These are phyloP conservation scores for Tulasnella sp. DNA, from an alignment of 768 basidiomycete genomes.

Conservation along the genomic window DNA sequence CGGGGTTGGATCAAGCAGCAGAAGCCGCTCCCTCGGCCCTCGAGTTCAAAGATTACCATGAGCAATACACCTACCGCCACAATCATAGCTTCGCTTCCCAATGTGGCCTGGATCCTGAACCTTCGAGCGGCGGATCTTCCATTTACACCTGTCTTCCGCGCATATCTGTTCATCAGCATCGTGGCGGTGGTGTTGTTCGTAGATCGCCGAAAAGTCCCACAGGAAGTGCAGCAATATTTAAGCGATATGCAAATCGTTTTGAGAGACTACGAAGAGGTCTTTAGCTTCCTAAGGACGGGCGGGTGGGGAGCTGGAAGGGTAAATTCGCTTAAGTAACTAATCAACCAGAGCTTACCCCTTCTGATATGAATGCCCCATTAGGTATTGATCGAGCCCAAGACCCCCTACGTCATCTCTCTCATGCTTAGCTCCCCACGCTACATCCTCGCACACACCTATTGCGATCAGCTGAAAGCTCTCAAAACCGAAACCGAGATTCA, in stretches of 20 bases:
- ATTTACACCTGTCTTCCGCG: conserved; percentile 86
- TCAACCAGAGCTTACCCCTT: not conserved
- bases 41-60: conserved; percentile 17
- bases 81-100: conserved; percentile 63
- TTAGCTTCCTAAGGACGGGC: conserved; percentile 69
- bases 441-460: conserved; percentile 62
- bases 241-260: conserved; percentile 53
- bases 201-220: conserved; percentile 60
- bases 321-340: conserved; percentile 28
- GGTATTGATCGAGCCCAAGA: conserved; percentile 68
- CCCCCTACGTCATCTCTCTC: conserved; percentile 77
- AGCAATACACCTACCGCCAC: conserved; percentile 34
- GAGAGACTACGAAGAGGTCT: conserved; percentile 70
- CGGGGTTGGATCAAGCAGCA: conserved; percentile 66
- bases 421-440: conserved; percentile 83
- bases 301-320: conserved; percentile 65
- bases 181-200: conserved; percentile 64
- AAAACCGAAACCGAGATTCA: conserved; percentile 87
- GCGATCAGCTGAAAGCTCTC: conserved; percentile 76
- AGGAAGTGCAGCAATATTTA: conserved; percentile 58
- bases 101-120: conserved; percentile 83
- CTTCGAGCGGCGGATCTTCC: conserved; percentile 86
- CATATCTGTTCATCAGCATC: conserved; percentile 73
- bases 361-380: conserved; percentile 34
- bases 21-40: conserved; percentile 26